These are phyloP conservation scores for Kwoniella sp. DNA, from an alignment of 768 basidiomycete genomes.

Conservation along the genomic window DNA sequence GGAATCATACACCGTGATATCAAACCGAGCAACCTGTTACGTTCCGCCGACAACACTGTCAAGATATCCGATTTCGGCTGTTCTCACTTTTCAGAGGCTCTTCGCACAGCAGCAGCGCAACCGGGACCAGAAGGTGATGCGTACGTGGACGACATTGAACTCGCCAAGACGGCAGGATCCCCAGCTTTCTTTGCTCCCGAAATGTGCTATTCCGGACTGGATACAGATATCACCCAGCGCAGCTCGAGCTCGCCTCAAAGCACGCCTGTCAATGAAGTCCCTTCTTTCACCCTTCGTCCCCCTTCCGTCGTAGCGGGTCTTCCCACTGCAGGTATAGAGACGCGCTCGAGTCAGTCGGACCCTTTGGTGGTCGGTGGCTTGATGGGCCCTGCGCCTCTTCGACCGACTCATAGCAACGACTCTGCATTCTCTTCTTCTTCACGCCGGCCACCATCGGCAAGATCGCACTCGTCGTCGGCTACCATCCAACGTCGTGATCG, in stretches of 20 bases:
- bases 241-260: slow-evolving; percentile 28
- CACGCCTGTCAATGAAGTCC: slow-evolving; percentile 38
- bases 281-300: slow-evolving; percentile 42
- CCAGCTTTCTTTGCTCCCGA: slow-evolving; percentile 97
- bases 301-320: slow-evolving; percentile 30
- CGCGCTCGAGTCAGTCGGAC: slow-evolving; percentile 33
- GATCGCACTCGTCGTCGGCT: slow-evolving; percentile 38
- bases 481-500: slow-evolving; percentile 34
- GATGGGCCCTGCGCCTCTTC: slow-evolving; percentile 37
- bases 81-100: slow-evolving; percentile 90
- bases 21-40: slow-evolving; percentile 95
- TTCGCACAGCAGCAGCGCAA: slow-evolving; percentile 66
- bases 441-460: slow-evolving; percentile 21
- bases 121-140: slow-evolving; percentile 59
- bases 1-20: slow-evolving; percentile 99
- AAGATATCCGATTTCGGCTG: slow-evolving; percentile 99
- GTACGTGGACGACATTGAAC: slow-evolving; percentile 78
- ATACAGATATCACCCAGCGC: slow-evolving; percentile 27
- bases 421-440: slow-evolving; percentile 24
- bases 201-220: slow-evolving; percentile 69
- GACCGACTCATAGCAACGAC: slow-evolving; percentile 37
- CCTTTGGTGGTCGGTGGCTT: slow-evolving; percentile 21
- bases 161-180: slow-evolving; percentile 89
- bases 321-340: no score
- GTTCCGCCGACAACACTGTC: slow-evolving; percentile 81